phyloP scores from a whole-genome alignment of 768 basidiomycete species.

The Hypsizygus marmoreus region DNA sequence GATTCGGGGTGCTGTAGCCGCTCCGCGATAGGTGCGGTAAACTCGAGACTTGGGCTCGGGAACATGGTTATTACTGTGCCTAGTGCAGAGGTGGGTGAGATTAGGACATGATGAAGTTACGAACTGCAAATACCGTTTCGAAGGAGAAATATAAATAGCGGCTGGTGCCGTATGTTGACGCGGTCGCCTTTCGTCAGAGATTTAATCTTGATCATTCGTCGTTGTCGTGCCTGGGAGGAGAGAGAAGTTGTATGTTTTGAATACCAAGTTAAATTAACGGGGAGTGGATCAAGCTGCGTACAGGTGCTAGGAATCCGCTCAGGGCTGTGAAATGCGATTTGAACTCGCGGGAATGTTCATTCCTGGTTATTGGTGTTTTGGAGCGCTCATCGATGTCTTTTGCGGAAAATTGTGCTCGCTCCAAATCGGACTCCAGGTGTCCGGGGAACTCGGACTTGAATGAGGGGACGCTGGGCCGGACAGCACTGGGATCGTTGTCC shows the following conservation, averaged over 20 bases:
- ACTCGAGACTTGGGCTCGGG: slow-evolving; percentile 42
- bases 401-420: too few relatives aligned
- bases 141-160: slow-evolving; percentile 70
- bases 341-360: not conserved
- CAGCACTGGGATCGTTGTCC: slow-evolving; percentile 10
- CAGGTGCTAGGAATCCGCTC: slow-evolving; percentile 27
- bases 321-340: slow-evolving; percentile 19
- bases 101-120: too few relatives aligned
- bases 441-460: too few relatives aligned
- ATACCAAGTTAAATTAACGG: too few relatives aligned
- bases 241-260: not conserved
- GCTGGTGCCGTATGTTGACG: slow-evolving; percentile 50
- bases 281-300: too few relatives aligned
- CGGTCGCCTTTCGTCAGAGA: slow-evolving; percentile 51
- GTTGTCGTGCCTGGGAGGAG: slow-evolving; percentile 19
- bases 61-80: slow-evolving; percentile 68
- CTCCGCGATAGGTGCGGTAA: slow-evolving; percentile 58
- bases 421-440: too few relatives aligned
- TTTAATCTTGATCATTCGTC: slow-evolving; percentile 25
- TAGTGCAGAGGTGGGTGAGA: too few relatives aligned
- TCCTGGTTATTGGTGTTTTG: not conserved
- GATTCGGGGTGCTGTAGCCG: slow-evolving; percentile 62
- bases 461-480: too few relatives aligned
- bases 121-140: slow-evolving; percentile 50
- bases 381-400: too few relatives aligned